Base-by-base conservation (phyloP, 176 grass and related monocot genomes). In the Bonia amplexicaulis region DNA sequence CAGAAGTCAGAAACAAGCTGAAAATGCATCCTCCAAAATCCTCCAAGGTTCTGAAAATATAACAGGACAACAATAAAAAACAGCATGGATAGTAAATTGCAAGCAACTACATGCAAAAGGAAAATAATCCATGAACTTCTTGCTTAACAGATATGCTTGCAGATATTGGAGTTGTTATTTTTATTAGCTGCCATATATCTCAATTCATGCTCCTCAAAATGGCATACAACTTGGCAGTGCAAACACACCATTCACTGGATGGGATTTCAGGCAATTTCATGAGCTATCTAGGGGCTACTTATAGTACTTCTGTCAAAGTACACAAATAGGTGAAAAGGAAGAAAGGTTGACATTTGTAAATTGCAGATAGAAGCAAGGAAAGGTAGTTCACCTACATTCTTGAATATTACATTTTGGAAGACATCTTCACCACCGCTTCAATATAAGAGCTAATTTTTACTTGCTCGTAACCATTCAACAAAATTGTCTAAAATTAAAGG, bases 401-500 rank as follows among this genome's bases (percentile, higher is more conserved):
- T 78, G 65, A 80, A 80, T 58, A 69, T 75, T 87, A 79, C 63
- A 63, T 87, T 83, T 80, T 52, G 35, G 54, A 76, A 63, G 63
- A 80, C 45, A 80, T 69, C 76, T 84, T 84, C 76, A 71, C 45
- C 63, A 80, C 33, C 9, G 0, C 60, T 75, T 45, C 66, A 69
- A 80, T 87, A 64, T 41, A 90, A 79, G 33, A 83, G 19, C 78
- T 87, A 98, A 44, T 85, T 88, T 94, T 88, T 73, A 75, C 79
- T 94, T 92, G 82, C 93, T 62, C 85, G 75, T 19, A 99, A 69
- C 97, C 97, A 99, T 71, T 99, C 97, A 62, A 96, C 97, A 91
- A 99, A 99, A 87, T 96, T 99, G 87, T 99, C 97, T 81, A 99
- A 91, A 88, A 99, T 94, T 78, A 99, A 76, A 41, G 97, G 97